Conservation (phyloP, 208 protist genomes). For the Porcisia deanei region DNA sequence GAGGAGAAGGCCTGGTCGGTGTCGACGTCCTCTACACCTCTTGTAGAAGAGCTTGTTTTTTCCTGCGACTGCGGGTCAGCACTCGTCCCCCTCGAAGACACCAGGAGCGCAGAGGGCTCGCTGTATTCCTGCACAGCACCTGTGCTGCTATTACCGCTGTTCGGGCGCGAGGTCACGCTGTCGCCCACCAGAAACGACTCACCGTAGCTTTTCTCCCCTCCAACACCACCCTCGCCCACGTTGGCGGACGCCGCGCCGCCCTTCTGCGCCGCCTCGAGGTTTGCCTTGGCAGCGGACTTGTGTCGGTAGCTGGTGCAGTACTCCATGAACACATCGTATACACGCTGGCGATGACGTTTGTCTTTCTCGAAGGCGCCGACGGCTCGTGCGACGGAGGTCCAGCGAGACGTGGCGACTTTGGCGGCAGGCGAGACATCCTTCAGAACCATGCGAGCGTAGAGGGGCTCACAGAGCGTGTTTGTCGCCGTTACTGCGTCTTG, state of each 20-base stretch:
- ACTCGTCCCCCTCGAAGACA: neutral
- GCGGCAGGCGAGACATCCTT: conserved; percentile 44
- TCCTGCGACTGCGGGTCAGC: neutral
- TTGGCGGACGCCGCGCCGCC: neutral
- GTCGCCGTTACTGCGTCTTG: conserved; percentile 44
- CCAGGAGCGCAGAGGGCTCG: neutral
- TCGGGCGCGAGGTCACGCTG: neutral
- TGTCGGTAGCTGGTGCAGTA: conserved; percentile 63
- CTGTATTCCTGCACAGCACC: neutral
- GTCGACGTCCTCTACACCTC: neutral
- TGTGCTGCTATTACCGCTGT: neutral
- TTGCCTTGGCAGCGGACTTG: conserved; percentile 3
- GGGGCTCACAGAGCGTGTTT: conserved; percentile 58
- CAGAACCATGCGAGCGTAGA: conserved; percentile 72
- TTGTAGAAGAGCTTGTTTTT: neutral
- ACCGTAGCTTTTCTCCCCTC: conserved; percentile 7
- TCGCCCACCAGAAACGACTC: conserved; percentile 24
- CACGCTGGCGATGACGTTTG: conserved; percentile 66
- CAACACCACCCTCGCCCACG: neutral
- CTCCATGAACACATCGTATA: conserved; percentile 79
- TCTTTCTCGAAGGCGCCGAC: conserved; percentile 74
- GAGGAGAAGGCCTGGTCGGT: neutral
- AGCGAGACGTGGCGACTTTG: conserved; percentile 70
- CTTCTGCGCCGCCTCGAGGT: neutral
- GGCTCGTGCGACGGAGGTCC: conserved; percentile 63